Evolutionary conservation across 345 rosid species (phyloP).

Genomic region (Toxicodendron radicans): DNA sequence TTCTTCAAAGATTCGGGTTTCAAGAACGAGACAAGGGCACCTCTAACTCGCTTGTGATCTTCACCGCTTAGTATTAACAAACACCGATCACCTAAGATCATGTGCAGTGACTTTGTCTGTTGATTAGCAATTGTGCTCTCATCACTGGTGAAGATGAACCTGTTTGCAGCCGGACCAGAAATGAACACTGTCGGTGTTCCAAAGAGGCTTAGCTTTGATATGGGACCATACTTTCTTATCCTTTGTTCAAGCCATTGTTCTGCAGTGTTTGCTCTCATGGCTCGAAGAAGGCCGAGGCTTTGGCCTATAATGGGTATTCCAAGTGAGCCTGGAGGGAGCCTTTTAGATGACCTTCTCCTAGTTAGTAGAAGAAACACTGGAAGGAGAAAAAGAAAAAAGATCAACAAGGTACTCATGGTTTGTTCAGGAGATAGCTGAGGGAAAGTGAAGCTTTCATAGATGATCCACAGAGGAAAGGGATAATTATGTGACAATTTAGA

Average conservation of each 20-base stretch:
- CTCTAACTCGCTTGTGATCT: conserved; percentile 51
- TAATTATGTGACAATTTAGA: not conserved
- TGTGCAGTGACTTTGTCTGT: conserved; percentile 32
- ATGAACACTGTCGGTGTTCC: conserved; percentile 50
- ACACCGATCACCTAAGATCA: conserved; percentile 38
- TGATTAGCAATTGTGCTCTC: conserved; percentile 27
- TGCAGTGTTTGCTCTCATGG: conserved; percentile 47
- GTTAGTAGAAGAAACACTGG: conserved; percentile 31
- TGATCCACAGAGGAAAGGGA: not conserved
- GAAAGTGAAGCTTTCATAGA: not conserved
- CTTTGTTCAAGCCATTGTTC: conserved; percentile 43
- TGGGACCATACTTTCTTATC: conserved; percentile 41
- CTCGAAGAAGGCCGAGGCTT: conserved; percentile 41
- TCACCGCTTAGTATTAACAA: conserved; percentile 37
- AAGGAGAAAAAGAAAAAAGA: conserved; percentile 23
- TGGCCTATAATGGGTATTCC: conserved; percentile 62
- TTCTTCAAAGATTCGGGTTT: conserved; percentile 59
- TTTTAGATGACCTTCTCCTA: conserved; percentile 21
- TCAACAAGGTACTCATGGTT: conserved; percentile 21
- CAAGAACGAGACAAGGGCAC: conserved; percentile 42
- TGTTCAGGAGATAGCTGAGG: not conserved
- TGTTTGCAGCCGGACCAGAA: conserved; percentile 49
- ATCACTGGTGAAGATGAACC: conserved; percentile 41
- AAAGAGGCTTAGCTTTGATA: conserved; percentile 50
- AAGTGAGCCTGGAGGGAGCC: conserved; percentile 55